Base-by-base conservation (phyloP, 345 rosid species). In the Brassica nigra region DNA sequence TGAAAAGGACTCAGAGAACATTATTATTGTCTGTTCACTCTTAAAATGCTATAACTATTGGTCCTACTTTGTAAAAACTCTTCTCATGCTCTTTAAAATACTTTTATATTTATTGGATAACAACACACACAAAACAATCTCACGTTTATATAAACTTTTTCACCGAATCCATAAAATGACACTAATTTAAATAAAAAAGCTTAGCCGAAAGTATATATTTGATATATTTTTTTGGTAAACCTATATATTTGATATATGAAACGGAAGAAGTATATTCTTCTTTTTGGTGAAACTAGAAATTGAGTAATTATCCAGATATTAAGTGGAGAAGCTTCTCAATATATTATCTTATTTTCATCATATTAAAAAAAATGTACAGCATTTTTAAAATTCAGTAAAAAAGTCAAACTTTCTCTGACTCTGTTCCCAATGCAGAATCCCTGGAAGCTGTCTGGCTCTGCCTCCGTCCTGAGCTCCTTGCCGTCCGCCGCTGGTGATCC, bases 1-100 rank as follows among this genome's bases (percentile, higher is more conserved):
- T 94, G 83, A 76, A 29, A 74, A 67, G 8, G 49, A 16, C 11
- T 29, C 4, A 0, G 68, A 68, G 47, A 71, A 36, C 37, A 36
- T 36, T 36, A 36, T 36, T 36, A 36, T 36, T 36, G 39, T 36
- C 8, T 4, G 2, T 34, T 36, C 2, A 66, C 73, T 76, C 79
- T 36, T 15, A 4, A 55, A 76, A 76, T 66, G 66, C 66, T 67
- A 2, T 67, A 37, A 16, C 57, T 8, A 54, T 28, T 66, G 79
- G 44, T 76, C 67, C 59, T 67, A 29, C 66, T 66, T 2, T 67
- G 61, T 76, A 37, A 59, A 68, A 14, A 68, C 62, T 18, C 61
- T 61, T 42, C 15, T n/a, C 18, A 39, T 39, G 11, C 47, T 39
- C 47, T 39, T 39, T 39, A 57, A 58, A 57, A 42, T 11, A 14